Conservation (phyloP, 2,329 filamentous ascomycete genomes). For the Aspergillus thermomutatus region DNA sequence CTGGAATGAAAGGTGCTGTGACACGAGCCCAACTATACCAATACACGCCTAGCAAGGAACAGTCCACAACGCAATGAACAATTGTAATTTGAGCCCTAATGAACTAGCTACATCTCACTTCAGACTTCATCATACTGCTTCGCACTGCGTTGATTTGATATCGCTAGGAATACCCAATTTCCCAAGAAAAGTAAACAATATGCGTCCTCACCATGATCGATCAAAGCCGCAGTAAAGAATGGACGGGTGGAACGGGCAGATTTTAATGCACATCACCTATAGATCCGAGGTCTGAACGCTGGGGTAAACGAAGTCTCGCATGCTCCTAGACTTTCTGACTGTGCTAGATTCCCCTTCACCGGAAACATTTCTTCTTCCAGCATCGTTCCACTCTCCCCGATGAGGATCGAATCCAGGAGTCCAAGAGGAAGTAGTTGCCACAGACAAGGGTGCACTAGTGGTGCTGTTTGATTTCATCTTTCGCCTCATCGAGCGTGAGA, state of each 20-base stretch:
- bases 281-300: slow-evolving; percentile 4
- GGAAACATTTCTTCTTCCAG: slow-evolving; percentile 4
- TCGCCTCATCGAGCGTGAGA: slow-evolving; percentile 38
- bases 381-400: slow-evolving; percentile 1
- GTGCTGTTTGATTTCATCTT: slow-evolving; percentile 31
- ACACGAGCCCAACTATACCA: background rate
- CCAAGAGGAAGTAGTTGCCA: slow-evolving; percentile 19
- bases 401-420: slow-evolving; percentile 3
- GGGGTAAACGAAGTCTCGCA: slow-evolving; percentile 17
- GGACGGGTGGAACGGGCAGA: background rate
- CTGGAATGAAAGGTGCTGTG: background rate
- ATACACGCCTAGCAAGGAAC: background rate
- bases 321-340: slow-evolving; percentile 24
- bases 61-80: background rate
- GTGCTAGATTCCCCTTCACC: slow-evolving; percentile 8
- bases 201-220: background rate
- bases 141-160: background rate
- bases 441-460: slow-evolving; percentile 23
- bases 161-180: background rate
- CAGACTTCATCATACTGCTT: background rate
- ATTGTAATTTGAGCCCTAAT: background rate
- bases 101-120: background rate
- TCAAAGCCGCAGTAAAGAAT: background rate
- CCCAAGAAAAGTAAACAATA: background rate
- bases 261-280: slow-evolving; percentile 4